phyloP scores from a whole-genome alignment of 2,329 filamentous ascomycete genomes.

The Fonsecaea nubica region DNA sequence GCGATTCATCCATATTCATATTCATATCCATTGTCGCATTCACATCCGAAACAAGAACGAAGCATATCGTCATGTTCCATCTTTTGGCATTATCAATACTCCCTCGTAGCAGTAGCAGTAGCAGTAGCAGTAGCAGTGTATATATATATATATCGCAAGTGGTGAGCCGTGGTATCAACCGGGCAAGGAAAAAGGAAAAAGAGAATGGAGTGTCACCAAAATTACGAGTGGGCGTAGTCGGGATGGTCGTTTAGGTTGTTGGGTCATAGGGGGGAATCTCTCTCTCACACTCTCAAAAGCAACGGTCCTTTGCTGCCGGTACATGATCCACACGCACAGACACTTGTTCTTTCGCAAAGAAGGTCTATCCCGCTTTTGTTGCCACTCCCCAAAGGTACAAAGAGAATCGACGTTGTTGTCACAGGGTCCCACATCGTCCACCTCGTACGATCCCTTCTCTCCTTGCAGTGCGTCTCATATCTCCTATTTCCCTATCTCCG shows the following conservation, averaged over 20 bases:
- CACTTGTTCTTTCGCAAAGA: constrained; percentile 3
- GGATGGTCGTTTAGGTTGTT: not conserved
- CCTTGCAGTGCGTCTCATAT: not conserved
- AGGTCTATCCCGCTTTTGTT: constrained; percentile 2
- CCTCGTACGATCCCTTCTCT: not conserved
- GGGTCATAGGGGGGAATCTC: not conserved
- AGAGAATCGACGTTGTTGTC: not conserved
- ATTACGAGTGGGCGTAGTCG: not conserved
- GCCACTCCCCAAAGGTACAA: not conserved
- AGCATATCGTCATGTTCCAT: not conserved
- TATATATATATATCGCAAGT: not conserved
- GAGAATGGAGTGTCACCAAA: not conserved
- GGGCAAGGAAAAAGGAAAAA: not conserved
- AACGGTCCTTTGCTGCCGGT: not conserved
- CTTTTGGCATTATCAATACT: constrained; percentile 1
- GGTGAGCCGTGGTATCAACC: not conserved
- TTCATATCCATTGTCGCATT: not conserved
- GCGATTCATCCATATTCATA: not conserved
- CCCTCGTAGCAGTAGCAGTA: not conserved
- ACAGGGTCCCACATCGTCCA: not conserved
- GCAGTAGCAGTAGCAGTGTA: not conserved
- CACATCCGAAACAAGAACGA: not conserved
- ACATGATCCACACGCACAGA: not conserved
- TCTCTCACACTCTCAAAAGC: not conserved
- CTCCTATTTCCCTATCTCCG: not conserved